Base-by-base conservation (phyloP, 1,284 basidiomycete species). In the Sporisorium iseilematis-ciliati region DNA sequence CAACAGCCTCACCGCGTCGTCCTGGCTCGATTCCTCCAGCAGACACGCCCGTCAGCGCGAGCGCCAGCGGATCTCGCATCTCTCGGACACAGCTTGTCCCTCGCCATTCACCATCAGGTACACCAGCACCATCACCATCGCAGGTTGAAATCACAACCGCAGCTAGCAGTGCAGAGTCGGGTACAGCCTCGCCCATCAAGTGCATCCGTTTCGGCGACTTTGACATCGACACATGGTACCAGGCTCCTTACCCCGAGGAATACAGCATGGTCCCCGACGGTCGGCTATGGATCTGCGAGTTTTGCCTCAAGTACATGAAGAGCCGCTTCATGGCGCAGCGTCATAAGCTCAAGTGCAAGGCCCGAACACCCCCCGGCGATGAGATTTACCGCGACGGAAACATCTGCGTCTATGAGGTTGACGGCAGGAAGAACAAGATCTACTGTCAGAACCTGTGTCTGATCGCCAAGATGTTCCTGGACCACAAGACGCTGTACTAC, bases 391-490 rank as follows among this genome's bases (percentile, higher is more conserved):
- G 96, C 45, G 95, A 97, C 84, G 91, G 91, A 33, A 86, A 86
- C 48, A 89, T 98, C 38, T 96, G 94, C 11, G 92, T 99, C 61
- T 99, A 97, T 82, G 97, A 99, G 85, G 95, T 99, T 26, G 97
- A 99, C 85, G 97, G 97, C 48, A 89, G 96, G 76, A 95, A 95
- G 88, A 97, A 97, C 88, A 99, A 98, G 65, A 98, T 98, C 81
- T 99, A 98, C 86, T 99, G 97, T 85, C 97, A 99, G 86, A 98
- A 99, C 84, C 89, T 99, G n/a, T 99, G 97, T 86, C 88, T 99
- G 60, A 89, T 99, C 31, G 96, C 96, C 63, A 99, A 98, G 87
- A 97, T 98, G 94, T 99, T 99, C 86, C 90, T 99, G 76, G 95
- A 99, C 84, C 96, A 98, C 88, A 99, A 99, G 87, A 98, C 96